These are phyloP conservation scores for Wallacemonas sp. DNA, from an alignment of 208 protist genomes.

Conservation along the genomic window DNA sequence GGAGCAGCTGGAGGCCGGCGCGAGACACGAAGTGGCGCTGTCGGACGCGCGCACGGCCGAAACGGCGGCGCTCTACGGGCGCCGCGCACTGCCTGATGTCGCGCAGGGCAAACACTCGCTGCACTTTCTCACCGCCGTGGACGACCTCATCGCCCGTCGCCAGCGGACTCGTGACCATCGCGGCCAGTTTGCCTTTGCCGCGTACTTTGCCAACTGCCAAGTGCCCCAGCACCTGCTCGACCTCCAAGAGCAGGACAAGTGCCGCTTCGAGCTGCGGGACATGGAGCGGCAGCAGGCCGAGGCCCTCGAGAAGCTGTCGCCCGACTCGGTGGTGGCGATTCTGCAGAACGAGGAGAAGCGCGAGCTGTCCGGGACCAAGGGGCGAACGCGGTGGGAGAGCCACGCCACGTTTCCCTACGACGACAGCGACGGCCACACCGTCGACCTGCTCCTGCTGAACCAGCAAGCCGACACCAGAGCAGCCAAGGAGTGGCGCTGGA, in stretches of 20 bases:
- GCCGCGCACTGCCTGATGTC: constrained; percentile 26
- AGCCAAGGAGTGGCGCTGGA: constrained; percentile 53
- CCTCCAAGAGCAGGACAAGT: constrained; percentile 65
- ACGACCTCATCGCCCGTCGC: constrained; percentile 17
- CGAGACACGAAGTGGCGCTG: not conserved
- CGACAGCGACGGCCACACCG: constrained; percentile 39
- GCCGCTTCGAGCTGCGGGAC: constrained; percentile 62
- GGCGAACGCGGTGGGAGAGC: constrained; percentile 35
- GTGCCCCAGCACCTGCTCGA: constrained; percentile 58
- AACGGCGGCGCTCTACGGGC: not conserved
- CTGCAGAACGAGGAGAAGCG: constrained; percentile 60
- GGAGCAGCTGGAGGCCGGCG: constrained; percentile 5
- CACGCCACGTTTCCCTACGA: constrained; percentile 69
- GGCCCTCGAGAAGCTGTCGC: constrained; percentile 33
- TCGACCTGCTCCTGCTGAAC: constrained; percentile 52
- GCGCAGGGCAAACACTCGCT: constrained; percentile 37
- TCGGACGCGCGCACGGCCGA: not conserved
- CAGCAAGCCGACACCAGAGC: constrained; percentile 3
- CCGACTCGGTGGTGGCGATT: constrained; percentile 34
- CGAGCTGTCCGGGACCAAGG: not conserved
- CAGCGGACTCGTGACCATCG: constrained; percentile 14
- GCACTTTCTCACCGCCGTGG: constrained; percentile 41
- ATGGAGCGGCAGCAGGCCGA: constrained; percentile 42
- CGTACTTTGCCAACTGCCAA: constrained; percentile 41
- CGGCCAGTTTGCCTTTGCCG: constrained; percentile 43